phyloP scores from a whole-genome alignment of 2,329 filamentous ascomycete genomes.

The Monilinia laxa region DNA sequence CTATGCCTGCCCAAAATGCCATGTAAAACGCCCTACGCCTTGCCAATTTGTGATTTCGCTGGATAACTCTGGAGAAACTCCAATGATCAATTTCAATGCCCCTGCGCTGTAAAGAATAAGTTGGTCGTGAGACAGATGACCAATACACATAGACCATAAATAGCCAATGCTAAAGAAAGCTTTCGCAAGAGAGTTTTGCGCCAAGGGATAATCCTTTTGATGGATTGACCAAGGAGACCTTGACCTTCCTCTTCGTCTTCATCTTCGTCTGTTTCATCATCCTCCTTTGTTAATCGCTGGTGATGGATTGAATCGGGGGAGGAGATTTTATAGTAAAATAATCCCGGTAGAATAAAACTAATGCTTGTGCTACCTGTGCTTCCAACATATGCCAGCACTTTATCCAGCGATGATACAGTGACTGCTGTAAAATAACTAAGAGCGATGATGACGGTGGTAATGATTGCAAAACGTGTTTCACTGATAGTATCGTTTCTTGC shows the following conservation, averaged over 20 bases:
- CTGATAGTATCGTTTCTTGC: conserved; percentile 66
- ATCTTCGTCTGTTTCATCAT: conserved; percentile 72
- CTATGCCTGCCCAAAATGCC: background rate
- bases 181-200: conserved; percentile 64
- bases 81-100: conserved; percentile 49
- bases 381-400: conserved; percentile 91
- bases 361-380: conserved; percentile 94
- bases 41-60: conserved; percentile 14
- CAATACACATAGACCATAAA: conserved; percentile 90
- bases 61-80: background rate
- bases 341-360: conserved; percentile 90
- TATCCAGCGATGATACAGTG: conserved; percentile 84
- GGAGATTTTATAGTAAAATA: conserved; percentile 99
- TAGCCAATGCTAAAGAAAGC: conserved; percentile 69
- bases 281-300: conserved; percentile 83
- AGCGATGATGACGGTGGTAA: conserved; percentile 84
- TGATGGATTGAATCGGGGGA: conserved; percentile 83
- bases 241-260: conserved; percentile 50
- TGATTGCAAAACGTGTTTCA: conserved; percentile 82
- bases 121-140: conserved; percentile 83
- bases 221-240: conserved; percentile 23
- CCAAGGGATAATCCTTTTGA: conserved; percentile 36
- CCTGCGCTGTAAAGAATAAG: conserved; percentile 61
- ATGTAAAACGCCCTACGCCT: conserved; percentile 8
- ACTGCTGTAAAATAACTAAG: conserved; percentile 85